These are phyloP conservation scores for Penicillium psychrosexuale DNA, from an alignment of 2,329 filamentous ascomycete genomes.

Conservation along the genomic window DNA sequence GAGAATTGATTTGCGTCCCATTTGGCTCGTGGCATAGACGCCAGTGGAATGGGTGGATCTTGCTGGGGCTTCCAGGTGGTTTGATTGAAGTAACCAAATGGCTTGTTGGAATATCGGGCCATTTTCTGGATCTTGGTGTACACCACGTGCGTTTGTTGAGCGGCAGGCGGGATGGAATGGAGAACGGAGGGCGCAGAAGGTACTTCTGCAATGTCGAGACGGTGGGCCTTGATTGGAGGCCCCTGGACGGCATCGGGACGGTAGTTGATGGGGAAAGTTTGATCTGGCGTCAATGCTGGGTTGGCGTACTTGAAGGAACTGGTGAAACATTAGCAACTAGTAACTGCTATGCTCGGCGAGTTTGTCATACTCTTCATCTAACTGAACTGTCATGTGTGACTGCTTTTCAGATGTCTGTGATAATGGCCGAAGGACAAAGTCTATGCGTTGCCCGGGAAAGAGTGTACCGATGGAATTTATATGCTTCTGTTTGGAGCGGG, in stretches of 20 bases:
- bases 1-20: slow-evolving; percentile 47
- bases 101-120: slow-evolving; percentile 42
- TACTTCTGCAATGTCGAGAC: slow-evolving; percentile 28
- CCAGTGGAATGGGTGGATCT: slow-evolving; percentile 33
- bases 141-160: slow-evolving; percentile 44
- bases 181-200: slow-evolving; percentile 29
- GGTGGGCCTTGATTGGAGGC: neutral
- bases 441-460: slow-evolving; percentile 47
- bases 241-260: neutral
- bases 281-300: slow-evolving; percentile 39
- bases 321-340: neutral
- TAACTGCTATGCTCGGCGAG: neutral
- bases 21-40: slow-evolving; percentile 31
- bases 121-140: slow-evolving; percentile 49
- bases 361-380: slow-evolving; percentile 37
- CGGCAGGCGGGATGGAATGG: slow-evolving; percentile 25
- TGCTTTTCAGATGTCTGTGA: neutral
- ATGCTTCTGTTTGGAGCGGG: slow-evolving; percentile 15
- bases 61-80: slow-evolving; percentile 46
- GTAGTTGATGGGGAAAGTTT: slow-evolving; percentile 36
- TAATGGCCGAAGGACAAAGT: slow-evolving; percentile 35
- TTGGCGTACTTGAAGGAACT: slow-evolving; percentile 48
- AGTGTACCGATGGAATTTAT: slow-evolving; percentile 41
- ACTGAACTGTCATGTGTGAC: slow-evolving; percentile 30
- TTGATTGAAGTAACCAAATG: slow-evolving; percentile 49